Base-by-base conservation (phyloP, 805 yeast species). In the Clavispora asparagi region DNA sequence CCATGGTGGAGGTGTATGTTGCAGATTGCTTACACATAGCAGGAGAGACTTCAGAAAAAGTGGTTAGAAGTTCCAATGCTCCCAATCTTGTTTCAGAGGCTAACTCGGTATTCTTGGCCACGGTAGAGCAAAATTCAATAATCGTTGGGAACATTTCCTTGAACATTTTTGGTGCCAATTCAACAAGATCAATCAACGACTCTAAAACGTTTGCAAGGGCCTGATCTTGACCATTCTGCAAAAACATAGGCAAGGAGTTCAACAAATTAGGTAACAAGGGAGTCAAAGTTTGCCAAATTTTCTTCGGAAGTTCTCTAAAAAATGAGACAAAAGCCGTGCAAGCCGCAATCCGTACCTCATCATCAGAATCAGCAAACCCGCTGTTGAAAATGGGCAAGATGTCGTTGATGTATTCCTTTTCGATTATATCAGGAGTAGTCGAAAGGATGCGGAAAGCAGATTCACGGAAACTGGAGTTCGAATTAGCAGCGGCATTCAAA, bases 121-220 rank as follows among this genome's bases (percentile, higher is more conserved):
- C 92, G 13, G 82, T 79, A n/a, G 89, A 77, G 58, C 94, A 82
- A 59, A 94, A 94, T 51, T 87, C 86, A 42, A 90, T 80, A 39
- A 94, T 82, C n/a, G 88, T 84, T 42, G 85, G 83, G 63, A 94
- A 92, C 88, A 92, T 87, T 38, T 89, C 89, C 60, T 78, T 81
- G 73, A 94, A 94, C 81, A 94, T 80, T 61, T 91, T 92, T 44
- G 99, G 98, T 8, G 97, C 98, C 49, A 91, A 70, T 52, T 85
- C 92, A 9, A 91, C 97, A 49, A 94, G 76, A 56, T 94, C 98
- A 45, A 91, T 89, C 55, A 94, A 73, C 7, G 90, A 78, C 64
- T 90, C 96, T 54, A 94, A 77, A n/a, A 91, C 96, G 6, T 89
- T 77, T 1, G 96, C 84, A 52, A 94, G 77, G 7, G 96, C 87